Base-by-base conservation (phyloP, 768 basidiomycete genomes). In the Leccinum subtestaceum region DNA sequence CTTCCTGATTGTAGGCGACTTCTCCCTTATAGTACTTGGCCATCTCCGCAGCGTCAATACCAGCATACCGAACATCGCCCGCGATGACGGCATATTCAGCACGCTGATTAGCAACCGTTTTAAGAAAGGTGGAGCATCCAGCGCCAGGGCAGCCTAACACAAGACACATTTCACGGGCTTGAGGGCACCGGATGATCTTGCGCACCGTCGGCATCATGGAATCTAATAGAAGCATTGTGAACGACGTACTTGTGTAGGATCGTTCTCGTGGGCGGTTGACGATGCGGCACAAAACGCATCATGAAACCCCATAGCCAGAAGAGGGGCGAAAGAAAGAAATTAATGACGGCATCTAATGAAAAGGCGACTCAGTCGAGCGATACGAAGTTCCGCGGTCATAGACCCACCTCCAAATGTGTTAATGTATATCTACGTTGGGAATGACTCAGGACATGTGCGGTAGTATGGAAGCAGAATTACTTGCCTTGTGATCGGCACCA, bases 41-140 rank as follows among this genome's bases (percentile, higher is more conserved):
- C 85, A 95, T 94, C 67, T 92, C 89, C 27, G 77, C 74, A 1
- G 88, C 85, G 31, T 79, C 77, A 53, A 95, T 89, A 13, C 92
- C 93, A 29, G 88, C 91, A 67, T 95, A 96, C 2, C 81, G 76
- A n/a, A 95, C 86, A 13, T 90, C 78, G 32, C 93, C 92, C 1
- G 75, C 69, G 52, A 95, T 83, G 4, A 65, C 75, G 1, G 83
- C 78, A 68, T 83, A 95, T 12, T 82, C 88, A 8, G 76, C 77
- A 4, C 90, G 81, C 60, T 86, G 81, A 69, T 95, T 93, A 19
- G 94, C 83, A 59, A 96, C 87, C 0, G 85, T 74, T 73, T 92
- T 93, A 21, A 96, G 79, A 75, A 96, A 93, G 0, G 94, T 90
- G 1, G 87, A 84, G 69, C 94, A 95, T 34, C 93, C 93, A 5